phyloP scores from a whole-genome alignment of 768 basidiomycete species.

The Amanita thiersii region DNA sequence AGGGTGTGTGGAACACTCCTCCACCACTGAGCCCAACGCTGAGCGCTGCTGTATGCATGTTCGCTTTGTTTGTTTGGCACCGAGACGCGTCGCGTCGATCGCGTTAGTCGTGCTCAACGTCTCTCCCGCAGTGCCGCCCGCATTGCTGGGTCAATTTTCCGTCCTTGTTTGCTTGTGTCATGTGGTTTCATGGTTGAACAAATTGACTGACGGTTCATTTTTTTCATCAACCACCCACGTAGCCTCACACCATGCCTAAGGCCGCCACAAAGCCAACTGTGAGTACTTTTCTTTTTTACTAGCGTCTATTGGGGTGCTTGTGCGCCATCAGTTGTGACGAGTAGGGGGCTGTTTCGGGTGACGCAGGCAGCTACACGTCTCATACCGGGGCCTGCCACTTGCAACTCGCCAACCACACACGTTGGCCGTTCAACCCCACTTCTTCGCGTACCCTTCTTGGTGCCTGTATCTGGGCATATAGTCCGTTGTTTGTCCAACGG shows the following conservation, averaged over 20 bases:
- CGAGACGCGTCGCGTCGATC: slow-evolving; percentile 18
- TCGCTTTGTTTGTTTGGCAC: slow-evolving; percentile 16
- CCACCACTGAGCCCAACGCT: slow-evolving; percentile 6
- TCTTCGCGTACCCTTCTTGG: neutral
- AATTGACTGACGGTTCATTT: slow-evolving; percentile 6
- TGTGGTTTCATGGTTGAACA: slow-evolving; percentile 8
- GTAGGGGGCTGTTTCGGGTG: neutral
- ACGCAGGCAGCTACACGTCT: neutral
- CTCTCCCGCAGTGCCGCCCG: slow-evolving; percentile 2
- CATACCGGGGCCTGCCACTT: slow-evolving; percentile 1
- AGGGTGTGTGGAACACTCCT: neutral
- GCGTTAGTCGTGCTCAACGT: slow-evolving; percentile 2
- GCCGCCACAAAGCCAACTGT: slow-evolving; percentile 67
- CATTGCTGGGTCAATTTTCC: neutral
- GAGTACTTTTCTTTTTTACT: slow-evolving; percentile 18
- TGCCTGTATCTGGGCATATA: neutral
- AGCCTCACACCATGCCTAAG: slow-evolving; percentile 62
- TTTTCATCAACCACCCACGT: slow-evolving; percentile 5
- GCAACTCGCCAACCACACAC: neutral
- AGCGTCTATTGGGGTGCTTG: slow-evolving; percentile 12
- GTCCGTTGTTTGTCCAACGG: neutral
- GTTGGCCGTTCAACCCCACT: neutral
- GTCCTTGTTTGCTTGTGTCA: slow-evolving; percentile 4
- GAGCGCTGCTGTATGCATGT: slow-evolving; percentile 11
- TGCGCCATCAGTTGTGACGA: slow-evolving; percentile 2